Conservation (phyloP, 2,329 filamentous ascomycete genomes). For the Coniochaeta prunicola region DNA sequence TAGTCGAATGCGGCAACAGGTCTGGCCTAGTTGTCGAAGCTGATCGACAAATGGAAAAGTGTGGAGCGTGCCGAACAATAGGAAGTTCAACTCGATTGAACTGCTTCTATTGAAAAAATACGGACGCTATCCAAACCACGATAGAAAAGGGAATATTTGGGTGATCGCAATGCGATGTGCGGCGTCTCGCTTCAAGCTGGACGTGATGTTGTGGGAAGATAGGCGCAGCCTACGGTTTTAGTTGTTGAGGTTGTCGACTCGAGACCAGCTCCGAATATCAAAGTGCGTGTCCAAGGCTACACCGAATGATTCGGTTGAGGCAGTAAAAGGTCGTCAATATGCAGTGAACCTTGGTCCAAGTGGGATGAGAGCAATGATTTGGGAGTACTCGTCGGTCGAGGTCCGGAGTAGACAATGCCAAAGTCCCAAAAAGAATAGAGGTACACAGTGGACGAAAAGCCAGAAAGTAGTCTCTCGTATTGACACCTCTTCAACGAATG, state of each 20-base stretch:
- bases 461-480: constrained; percentile 5
- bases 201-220: neutral
- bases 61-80: neutral
- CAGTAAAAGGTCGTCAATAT: neutral
- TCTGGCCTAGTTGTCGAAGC: neutral
- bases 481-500: constrained; percentile 12
- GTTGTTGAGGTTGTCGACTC: neutral
- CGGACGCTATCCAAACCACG: neutral
- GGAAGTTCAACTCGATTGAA: neutral
- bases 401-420: neutral
- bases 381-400: neutral
- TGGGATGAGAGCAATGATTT: neutral
- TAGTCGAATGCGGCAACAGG: neutral
- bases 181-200: neutral
- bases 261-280: neutral
- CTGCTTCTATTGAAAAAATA: neutral
- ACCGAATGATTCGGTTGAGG: neutral
- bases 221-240: neutral
- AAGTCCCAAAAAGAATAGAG: neutral
- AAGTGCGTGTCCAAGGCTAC: neutral
- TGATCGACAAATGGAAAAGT: neutral
- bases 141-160: neutral
- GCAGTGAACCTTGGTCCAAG: neutral
- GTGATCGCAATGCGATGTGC: neutral
- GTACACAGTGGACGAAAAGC: neutral